These are phyloP conservation scores for Musa itinerans DNA, from an alignment of 176 grass and related monocot species.

Conservation along the genomic window DNA sequence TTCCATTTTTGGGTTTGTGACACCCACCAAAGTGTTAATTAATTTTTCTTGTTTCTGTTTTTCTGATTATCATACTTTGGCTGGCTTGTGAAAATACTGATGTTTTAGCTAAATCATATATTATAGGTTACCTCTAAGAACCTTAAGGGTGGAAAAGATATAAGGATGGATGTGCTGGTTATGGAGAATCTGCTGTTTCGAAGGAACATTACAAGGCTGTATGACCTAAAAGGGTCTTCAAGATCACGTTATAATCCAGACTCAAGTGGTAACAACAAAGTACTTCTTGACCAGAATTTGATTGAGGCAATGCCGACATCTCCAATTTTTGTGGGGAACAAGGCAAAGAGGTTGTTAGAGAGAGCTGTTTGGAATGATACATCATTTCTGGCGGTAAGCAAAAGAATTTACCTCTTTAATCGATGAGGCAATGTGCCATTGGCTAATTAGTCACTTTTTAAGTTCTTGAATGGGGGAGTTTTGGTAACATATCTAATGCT, in stretches of 20 bases:
- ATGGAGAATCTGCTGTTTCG: constrained; percentile 99
- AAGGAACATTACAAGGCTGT: constrained; percentile 68
- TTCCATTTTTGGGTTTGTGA: neutral
- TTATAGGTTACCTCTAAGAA: constrained; percentile 52
- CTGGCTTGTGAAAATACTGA: neutral
- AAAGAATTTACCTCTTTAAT: neutral
- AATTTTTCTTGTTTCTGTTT: neutral
- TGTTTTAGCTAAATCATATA: neutral
- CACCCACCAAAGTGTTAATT: neutral
- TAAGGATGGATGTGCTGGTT: constrained; percentile 79
- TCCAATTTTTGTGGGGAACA: constrained; percentile 95
- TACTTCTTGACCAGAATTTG: constrained; percentile 96
- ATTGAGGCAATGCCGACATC: constrained; percentile 93
- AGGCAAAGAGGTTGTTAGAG: constrained; percentile 74
- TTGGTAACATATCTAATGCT: too few relatives aligned
- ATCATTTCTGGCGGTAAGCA: constrained; percentile 86
- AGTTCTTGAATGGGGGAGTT: neutral
- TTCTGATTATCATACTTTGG: neutral
- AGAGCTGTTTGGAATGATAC: constrained; percentile 99
- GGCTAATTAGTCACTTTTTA: neutral
- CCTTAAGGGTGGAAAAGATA: constrained; percentile 75
- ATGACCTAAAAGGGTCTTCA: constrained; percentile 91
- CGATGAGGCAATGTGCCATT: neutral
- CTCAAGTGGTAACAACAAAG: constrained; percentile 80
- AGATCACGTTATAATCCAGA: constrained; percentile 96